A percentile compares a stretch with the other conserved stretches of the same genome.
These are phyloP conservation scores for Uronychia setigera DNA, from an alignment of 73 alveolate species.

Conservation along the genomic window DNA sequence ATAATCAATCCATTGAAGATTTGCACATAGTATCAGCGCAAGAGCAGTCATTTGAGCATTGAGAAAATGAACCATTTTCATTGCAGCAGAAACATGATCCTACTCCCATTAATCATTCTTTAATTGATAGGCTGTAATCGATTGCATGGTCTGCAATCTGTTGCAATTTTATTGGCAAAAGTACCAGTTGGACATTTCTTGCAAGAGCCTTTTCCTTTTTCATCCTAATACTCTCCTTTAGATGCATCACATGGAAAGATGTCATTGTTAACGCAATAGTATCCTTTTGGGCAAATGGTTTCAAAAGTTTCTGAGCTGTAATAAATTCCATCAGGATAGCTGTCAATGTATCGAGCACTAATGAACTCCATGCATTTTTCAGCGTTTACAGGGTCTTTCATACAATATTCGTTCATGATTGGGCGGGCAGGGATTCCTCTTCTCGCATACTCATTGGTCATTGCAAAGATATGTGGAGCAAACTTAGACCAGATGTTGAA, in stretches of 20 bases:
- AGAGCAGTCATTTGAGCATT: neutral
- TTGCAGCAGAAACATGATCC: neutral
- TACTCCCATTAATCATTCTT: too few relatives aligned
- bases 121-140: too few relatives aligned
- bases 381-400: too few relatives aligned
- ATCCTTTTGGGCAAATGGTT: neutral
- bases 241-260: neutral
- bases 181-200: too few relatives aligned
- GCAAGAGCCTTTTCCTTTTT: neutral
- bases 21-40: too few relatives aligned
- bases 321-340: too few relatives aligned
- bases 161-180: too few relatives aligned
- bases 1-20: too few relatives aligned
- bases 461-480: neutral
- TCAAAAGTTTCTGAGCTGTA: too few relatives aligned
- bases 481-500: neutral
- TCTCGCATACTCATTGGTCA: neutral
- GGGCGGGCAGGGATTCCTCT: neutral
- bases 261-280: neutral
- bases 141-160: too few relatives aligned
- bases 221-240: neutral
- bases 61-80: neutral
- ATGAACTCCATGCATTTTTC: too few relatives aligned
- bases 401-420: neutral
- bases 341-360: too few relatives aligned